Base-by-base conservation (phyloP, 2,329 filamentous ascomycete species). In the Colletotrichum kahawae region DNA sequence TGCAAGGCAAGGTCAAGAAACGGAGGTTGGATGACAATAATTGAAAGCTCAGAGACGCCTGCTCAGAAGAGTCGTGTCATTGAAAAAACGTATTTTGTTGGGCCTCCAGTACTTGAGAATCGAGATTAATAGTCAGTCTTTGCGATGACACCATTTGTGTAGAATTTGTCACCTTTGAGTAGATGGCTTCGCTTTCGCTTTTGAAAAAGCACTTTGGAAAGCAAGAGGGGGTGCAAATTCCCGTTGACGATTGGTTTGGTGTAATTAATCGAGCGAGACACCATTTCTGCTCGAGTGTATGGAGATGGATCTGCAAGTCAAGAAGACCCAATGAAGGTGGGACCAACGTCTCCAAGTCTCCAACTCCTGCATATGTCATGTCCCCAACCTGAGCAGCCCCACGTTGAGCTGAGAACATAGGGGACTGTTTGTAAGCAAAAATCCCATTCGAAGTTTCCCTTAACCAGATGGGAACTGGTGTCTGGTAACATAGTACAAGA, bases 221-320 rank as follows among this genome's bases (percentile, higher is more conserved):
- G 1, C 38, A n/a, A 43, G 38, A 43, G 2, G 1, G 2, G n/a
- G 38, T 43, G 18, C 3, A 4, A 12, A 2, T 43, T 43, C 4
- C 1, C 38, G 18, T 43, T 9, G 18, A n/a, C 12, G 0, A 43
- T 43, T 0, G 38, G 1, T 12, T 43, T 3, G 9, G 18, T 0
- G 18, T 10, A 18, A 12, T 43, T 9, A 12, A 1, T 4, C 3
- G 38, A 5, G 1, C 38, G 1, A 43, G 38, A n/a, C 38, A 43
- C 1, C 18, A 43, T 2, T 12, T 43, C 38, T n/a, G 0, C 38
- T n/a, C 38, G 18, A 4, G 38, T 43, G 38, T 43, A 27, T 16
- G 51, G 51, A 56, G 51, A 56, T 16, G 38, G 38, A 43, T 43
- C 38, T 43, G 18, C 38, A 43, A 43, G n/a, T 43, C 0, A 43